Conservation (phyloP, 371 early-diverging fungal species). For the Blakeslea trispora region DNA sequence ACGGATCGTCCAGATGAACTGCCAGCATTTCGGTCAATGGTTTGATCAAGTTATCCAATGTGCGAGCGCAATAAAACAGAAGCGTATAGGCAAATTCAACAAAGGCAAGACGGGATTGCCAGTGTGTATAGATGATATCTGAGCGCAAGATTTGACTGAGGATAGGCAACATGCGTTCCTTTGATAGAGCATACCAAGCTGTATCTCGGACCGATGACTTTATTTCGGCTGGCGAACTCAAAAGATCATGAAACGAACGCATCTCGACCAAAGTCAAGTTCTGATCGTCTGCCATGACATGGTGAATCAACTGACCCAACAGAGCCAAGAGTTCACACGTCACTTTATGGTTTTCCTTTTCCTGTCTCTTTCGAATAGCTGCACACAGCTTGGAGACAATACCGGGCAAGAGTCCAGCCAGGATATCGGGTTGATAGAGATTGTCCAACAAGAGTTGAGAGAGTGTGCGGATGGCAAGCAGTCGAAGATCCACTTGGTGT, state of each 20-base stretch:
- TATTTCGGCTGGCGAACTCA: neutral
- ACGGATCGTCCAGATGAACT: constrained; percentile 49
- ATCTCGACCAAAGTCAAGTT: constrained; percentile 23
- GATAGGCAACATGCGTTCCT: constrained; percentile 24
- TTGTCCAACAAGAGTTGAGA: constrained; percentile 32
- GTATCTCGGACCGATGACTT: neutral
- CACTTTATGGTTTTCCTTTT: constrained; percentile 54
- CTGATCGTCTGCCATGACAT: constrained; percentile 38
- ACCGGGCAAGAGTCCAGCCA: constrained; percentile 50
- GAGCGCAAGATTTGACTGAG: constrained; percentile 32
- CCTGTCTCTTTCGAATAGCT: constrained; percentile 39
- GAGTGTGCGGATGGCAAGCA: constrained; percentile 36
- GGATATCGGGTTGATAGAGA: constrained; percentile 31
- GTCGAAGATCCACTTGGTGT: constrained; percentile 38
- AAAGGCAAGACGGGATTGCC: constrained; percentile 47
- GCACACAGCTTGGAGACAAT: constrained; percentile 42
- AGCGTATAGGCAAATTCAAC: constrained; percentile 41
- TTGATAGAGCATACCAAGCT: constrained; percentile 36
- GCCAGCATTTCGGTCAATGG: constrained; percentile 50
- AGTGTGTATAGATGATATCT: constrained; percentile 40
- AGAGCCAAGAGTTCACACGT: constrained; percentile 38
- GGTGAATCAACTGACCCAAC: constrained; percentile 38
- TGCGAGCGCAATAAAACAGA: constrained; percentile 36
- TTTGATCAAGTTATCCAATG: constrained; percentile 43
- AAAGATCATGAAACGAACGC: constrained; percentile 30